Evolutionary conservation across 306 rosid species (phyloP), one percentile per base, ranked within the genome.

Genomic region (Vicia villosa): DNA sequence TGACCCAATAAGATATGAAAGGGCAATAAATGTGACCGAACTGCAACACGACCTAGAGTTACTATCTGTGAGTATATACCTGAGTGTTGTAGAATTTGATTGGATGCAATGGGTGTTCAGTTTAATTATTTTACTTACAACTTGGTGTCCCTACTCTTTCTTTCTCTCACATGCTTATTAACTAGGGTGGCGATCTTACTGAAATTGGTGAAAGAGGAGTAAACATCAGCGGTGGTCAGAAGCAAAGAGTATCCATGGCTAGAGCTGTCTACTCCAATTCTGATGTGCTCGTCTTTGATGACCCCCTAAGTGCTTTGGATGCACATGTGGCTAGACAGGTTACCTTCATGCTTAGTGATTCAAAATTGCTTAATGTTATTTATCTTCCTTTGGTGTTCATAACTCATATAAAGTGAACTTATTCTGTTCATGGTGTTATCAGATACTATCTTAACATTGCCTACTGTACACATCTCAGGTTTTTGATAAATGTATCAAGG

Each of bases 181-280:
- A 63, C 57, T 50, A 88, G 96, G 98, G 97, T 20, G 85, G 77
- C 49, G 98, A 93, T 82, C 86, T 85, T 62, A 93, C 98, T 64
- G 98, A 93, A 80, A 94, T 94, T 73, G 98, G 98, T 17, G 98
- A 94, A 84, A 89, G 97, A 72, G 98, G 98, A 57, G 90, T 94
- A 24, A 94, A 94, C 82, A 90, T 94, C 68, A 94, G 98, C 12
- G 98, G 98, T 36, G 98, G 98, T 38, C 97, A 94, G 82, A 94
- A 89, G 87, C 97, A 90, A 68, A 91, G 98, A 70, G 93, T 94
- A 57, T 94, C 98, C 46, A 88, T 94, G 94, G 98, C 98, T 77
- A 82, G 97, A 70, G 94, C 97, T 79, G 82, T 85, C 69, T 94
- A 90, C 86, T 90, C 98, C 37, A 73, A 88, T 74, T 87, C 97